phyloP scores from a whole-genome alignment of 2,329 filamentous ascomycete genomes.

The Colletotrichum sp. region DNA sequence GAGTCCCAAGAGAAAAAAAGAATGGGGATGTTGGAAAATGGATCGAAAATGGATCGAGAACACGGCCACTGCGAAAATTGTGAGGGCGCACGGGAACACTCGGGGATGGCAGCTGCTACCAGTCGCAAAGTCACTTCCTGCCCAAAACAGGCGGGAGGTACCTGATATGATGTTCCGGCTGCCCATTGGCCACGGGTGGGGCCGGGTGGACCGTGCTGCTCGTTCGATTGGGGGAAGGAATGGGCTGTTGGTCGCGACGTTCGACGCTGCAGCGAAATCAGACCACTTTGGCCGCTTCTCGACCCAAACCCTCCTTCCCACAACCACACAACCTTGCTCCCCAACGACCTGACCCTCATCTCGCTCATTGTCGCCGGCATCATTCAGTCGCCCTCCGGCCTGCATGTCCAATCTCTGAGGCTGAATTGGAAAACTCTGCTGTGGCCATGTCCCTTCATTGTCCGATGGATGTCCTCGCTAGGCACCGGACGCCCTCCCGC shows the following conservation, averaged over 20 bases:
- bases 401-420: background rate
- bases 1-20: background rate
- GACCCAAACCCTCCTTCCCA: background rate
- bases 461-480: background rate
- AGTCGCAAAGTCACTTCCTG: background rate
- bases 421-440: background rate
- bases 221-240: slow-evolving; percentile 8
- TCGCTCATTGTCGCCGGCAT: background rate
- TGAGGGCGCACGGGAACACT: slow-evolving; percentile 5
- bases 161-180: background rate
- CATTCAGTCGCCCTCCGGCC: background rate
- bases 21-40: slow-evolving; percentile 1
- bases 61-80: slow-evolving; percentile 8
- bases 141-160: background rate
- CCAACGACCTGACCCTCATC: background rate
- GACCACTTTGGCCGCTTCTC: slow-evolving; percentile 7
- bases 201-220: background rate
- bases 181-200: background rate
- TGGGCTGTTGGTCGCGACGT: slow-evolving; percentile 9
- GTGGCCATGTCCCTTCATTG: background rate
- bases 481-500: background rate
- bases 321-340: background rate
- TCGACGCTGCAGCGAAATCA: slow-evolving; percentile 16
- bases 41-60: slow-evolving; percentile 6
- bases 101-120: background rate